Percentiles rank a stretch among this genome's conserved stretches.
Conservation (phyloP, 352 stramenopile species). For the Phytophthora sansomeana region DNA sequence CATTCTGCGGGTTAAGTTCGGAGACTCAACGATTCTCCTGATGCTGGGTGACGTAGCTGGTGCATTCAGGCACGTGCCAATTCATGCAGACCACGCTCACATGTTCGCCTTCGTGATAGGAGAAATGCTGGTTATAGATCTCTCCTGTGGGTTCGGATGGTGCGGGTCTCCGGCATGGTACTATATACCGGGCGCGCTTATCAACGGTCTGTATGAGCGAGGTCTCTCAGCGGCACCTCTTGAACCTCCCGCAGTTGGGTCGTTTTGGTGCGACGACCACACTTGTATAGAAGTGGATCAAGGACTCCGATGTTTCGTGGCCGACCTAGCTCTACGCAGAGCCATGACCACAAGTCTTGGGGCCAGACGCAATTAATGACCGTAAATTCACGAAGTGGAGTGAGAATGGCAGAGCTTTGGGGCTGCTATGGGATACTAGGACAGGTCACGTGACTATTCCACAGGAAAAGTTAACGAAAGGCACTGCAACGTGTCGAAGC, state of each 20-base stretch:
- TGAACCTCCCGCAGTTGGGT: not conserved
- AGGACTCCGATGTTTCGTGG: not conserved
- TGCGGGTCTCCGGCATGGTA: constrained; percentile 6
- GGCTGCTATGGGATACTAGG: constrained; percentile 1
- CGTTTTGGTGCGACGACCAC: constrained; percentile 5
- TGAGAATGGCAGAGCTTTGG: not conserved
- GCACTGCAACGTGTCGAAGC: not conserved
- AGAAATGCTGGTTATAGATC: constrained; percentile 5
- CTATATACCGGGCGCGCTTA: not conserved
- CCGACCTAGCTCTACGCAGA: not conserved
- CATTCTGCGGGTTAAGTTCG: not conserved
- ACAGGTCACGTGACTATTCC: constrained; percentile 2
- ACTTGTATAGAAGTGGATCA: constrained; percentile 1
- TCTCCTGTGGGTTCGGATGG: constrained; percentile 8
- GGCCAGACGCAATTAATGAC: constrained; percentile 5
- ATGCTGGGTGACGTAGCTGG: constrained; percentile 17
- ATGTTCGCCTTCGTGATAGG: constrained; percentile 18
- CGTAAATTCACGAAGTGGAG: constrained; percentile 9
- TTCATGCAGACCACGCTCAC: not conserved
- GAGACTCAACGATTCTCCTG: not conserved
- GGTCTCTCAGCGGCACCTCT: not conserved
- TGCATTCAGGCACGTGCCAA: constrained; percentile 10
- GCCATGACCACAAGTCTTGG: constrained; percentile 13
- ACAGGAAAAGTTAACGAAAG: constrained; percentile 4
- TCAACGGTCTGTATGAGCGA: constrained; percentile 4